Base-by-base conservation (phyloP, 2,329 filamentous ascomycete genomes). In the Fusarium compactum region DNA sequence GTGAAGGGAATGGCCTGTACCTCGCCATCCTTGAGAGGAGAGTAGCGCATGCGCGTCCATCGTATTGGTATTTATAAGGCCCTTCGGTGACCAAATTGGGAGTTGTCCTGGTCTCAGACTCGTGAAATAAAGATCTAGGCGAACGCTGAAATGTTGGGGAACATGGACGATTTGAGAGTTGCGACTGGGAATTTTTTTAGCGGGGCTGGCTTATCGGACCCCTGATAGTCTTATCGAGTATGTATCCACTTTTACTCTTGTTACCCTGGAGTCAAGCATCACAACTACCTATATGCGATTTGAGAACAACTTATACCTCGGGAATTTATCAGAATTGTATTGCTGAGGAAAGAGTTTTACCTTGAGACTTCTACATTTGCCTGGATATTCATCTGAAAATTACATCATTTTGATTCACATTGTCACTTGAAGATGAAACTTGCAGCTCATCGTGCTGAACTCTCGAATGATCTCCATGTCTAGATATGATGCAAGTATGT, bases 11-110 rank as follows among this genome's bases (percentile, higher is more conserved):
- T 97, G 93, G 69, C 95, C 95, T 40, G 90, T 88, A 72, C 95
- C 95, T 63, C 91, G 90, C 95, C 95, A 98, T 79, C 95, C 95
- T 80, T 97, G 94, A 73, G 90, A 88, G 72, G 90, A 90, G 74
- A 98, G 90, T 75, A 96, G 91, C 75, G 91, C 91, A 79, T 92
- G 87, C 58, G 95, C 92, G 81, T 98, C 88, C 95, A 98, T 98
- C 10, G 18, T 38, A 3, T 25, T 1, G 8, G 3, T 14, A 12
- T 14, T 4, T 8, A 14, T 24, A 7, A 12, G 32, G 8, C n/a
- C n/a, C 10, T 43, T 32, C 32, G 25, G 25, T 45, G 47, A 57
- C 20, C 25, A 44, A 16, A 32, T 29, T 20, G 10, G 18, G 18
- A 29, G 38, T 51, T n/a, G 16, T 45, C 27, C 41, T 41, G n/a